These are phyloP conservation scores for Agastache rugosa DNA, from an alignment of 257 asterid genomes.

Conservation along the genomic window DNA sequence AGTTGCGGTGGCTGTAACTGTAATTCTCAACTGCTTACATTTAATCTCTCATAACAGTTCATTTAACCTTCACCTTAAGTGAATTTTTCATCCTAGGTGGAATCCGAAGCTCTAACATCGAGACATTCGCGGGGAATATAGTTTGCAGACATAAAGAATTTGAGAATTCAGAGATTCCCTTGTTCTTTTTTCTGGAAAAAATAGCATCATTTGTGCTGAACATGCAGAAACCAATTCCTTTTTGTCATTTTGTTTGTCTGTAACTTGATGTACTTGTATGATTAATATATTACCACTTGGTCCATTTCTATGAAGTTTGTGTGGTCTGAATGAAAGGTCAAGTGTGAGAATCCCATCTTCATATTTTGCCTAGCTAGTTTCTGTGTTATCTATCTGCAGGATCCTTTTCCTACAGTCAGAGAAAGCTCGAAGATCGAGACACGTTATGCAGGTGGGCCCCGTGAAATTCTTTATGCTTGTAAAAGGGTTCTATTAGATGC, in stretches of 20 bases:
- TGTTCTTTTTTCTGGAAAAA: constrained; percentile 25
- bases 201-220: constrained; percentile 24
- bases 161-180: constrained; percentile 37
- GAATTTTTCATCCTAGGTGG: neutral
- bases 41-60: neutral
- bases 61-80: constrained; percentile 7
- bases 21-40: neutral
- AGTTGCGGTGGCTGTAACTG: constrained; percentile 5
- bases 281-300: constrained; percentile 35
- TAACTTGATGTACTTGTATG: constrained; percentile 32
- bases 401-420: neutral
- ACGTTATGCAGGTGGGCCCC: constrained; percentile 31
- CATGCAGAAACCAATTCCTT: constrained; percentile 35
- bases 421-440: constrained; percentile 30
- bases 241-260: constrained; percentile 38
- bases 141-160: constrained; percentile 41
- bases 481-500: neutral
- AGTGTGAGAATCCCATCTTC: constrained; percentile 25
- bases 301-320: constrained; percentile 29
- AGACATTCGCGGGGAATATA: constrained; percentile 44
- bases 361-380: constrained; percentile 7
- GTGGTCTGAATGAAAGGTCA: constrained; percentile 34
- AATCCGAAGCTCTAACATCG: constrained; percentile 31
- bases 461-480: constrained; percentile 31
- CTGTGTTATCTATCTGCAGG: constrained; percentile 4